These are phyloP conservation scores for Saccharomycopsis crataegensis DNA, from an alignment of 1,139 yeast species.

Conservation along the genomic window DNA sequence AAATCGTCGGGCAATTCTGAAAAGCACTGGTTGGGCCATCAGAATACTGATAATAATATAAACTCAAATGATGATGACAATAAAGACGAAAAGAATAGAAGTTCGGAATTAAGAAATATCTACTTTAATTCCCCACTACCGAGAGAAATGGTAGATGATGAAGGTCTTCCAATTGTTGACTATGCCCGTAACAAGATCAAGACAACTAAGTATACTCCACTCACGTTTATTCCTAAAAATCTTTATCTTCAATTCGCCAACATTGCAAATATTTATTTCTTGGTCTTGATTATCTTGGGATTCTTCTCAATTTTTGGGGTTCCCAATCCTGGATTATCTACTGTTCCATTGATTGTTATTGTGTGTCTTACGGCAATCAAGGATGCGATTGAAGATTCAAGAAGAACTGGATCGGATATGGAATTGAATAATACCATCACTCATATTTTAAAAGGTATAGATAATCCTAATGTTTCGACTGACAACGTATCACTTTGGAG, in stretches of 20 bases:
- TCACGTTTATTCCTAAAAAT: constrained; percentile 83
- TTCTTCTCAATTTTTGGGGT: constrained; percentile 90
- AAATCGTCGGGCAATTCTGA: background rate
- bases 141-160: constrained; percentile 47
- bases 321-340: constrained; percentile 78
- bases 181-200: constrained; percentile 89
- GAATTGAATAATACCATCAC: constrained; percentile 86
- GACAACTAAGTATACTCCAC: constrained; percentile 91
- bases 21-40: background rate
- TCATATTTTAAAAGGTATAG: constrained; percentile 62
- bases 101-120: constrained; percentile 43
- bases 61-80: constrained; percentile 25
- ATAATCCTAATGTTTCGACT: constrained; percentile 71
- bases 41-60: background rate
- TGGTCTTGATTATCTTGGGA: constrained; percentile 74
- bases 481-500: constrained; percentile 57
- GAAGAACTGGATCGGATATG: constrained; percentile 70
- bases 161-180: constrained; percentile 47
- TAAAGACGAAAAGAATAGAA: constrained; percentile 32
- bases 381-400: constrained; percentile 91
- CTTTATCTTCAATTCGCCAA: constrained; percentile 72
- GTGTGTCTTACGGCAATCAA: constrained; percentile 82
- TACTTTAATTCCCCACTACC: constrained; percentile 71
- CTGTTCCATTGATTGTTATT: constrained; percentile 91
- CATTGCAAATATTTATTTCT: constrained; percentile 84